Evolutionary conservation across 441 rosid genomes (phyloP), one percentile per base, ranked within the genome.

Genomic region (Metrosideros polymorpha): DNA sequence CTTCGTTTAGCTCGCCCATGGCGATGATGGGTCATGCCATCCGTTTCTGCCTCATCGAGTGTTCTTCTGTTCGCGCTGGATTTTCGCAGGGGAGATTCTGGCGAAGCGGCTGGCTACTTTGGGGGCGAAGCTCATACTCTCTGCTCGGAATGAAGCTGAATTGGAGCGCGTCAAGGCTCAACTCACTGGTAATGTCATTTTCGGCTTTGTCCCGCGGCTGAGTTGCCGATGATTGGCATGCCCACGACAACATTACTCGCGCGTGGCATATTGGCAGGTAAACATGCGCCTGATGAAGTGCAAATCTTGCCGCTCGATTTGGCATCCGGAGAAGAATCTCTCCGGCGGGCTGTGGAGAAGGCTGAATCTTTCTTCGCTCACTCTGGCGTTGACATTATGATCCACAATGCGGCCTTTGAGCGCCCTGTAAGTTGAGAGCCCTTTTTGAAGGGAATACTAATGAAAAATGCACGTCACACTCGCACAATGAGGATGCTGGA

Each of bases 401-500:
- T 96, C 79, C 98, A 97, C 83, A 97, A 97, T 77, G 99, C 98
- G 45, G 99, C 99, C 82, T 95, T 88, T 89, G 98, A 96, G 92
- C 98, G 98, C 82, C 98, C 98, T 5, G 98, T 97, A 88, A 92
- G 95, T 91, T 85, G 57, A 77, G n/a, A 29, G 47, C 25, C 47
- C 42, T 39, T 29, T 19, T 49, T 5, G 27, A 82, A 9, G 5
- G 17, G 12, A 51, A 18, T 82, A 52, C 43, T 32, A 10, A 87
- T 84, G 47, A 55, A 53, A 77, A 43, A 75, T 32, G 47, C 50
- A 52, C 13, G 43, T 22, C 9, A 45, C 66, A 51, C 49, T 57
- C 9, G 45, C 5, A 24, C 30, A 29, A 18, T 77, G 50, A 77
- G 82, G 76, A 79, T 63, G 85, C 85, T 47, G 43, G 84, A 84